Percentiles rank a stretch among this genome's conserved stretches.
phyloP scores from a whole-genome alignment of 2,329 filamentous ascomycete genomes.

The Coniosporium tulheliwenetii region DNA sequence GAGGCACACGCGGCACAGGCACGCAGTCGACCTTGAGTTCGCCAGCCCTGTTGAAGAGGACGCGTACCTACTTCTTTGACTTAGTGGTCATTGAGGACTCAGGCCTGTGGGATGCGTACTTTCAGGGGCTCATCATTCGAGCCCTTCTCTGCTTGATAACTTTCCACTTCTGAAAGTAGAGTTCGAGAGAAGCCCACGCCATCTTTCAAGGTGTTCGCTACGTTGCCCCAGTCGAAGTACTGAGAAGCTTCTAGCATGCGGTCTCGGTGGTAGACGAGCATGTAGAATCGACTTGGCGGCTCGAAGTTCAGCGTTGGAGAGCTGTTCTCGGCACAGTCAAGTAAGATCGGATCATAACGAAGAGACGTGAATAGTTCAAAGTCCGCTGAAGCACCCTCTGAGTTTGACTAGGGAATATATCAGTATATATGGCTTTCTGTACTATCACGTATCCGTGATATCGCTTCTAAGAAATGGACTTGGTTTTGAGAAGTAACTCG shows the following conservation, averaged over 20 bases:
- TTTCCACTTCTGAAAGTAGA: too few relatives aligned
- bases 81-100: too few relatives aligned
- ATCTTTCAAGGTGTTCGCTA: conserved; percentile 16
- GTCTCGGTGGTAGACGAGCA: conserved; percentile 63
- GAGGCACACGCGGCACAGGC: conserved; percentile 22
- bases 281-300: conserved; percentile 52
- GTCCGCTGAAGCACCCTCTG: background rate
- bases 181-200: conserved; percentile 5
- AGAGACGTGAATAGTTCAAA: conserved; percentile 37
- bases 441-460: too few relatives aligned
- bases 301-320: conserved; percentile 33
- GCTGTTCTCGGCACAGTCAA: conserved; percentile 19
- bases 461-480: too few relatives aligned
- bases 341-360: conserved; percentile 50
- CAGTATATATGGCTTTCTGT: too few relatives aligned
- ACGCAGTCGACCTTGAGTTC: conserved; percentile 21
- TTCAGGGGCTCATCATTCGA: too few relatives aligned
- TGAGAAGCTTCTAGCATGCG: conserved; percentile 49
- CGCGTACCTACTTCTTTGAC: too few relatives aligned
- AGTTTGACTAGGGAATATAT: too few relatives aligned
- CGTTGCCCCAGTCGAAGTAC: conserved; percentile 30
- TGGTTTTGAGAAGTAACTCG: too few relatives aligned
- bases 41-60: conserved; percentile 27
- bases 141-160: too few relatives aligned
- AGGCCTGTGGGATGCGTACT: too few relatives aligned